Evolutionary conservation across 495 filamentous ascomycete species (phyloP), one percentile per base, ranked within the genome.

Genomic region (Endocarpon pusillum): DNA sequence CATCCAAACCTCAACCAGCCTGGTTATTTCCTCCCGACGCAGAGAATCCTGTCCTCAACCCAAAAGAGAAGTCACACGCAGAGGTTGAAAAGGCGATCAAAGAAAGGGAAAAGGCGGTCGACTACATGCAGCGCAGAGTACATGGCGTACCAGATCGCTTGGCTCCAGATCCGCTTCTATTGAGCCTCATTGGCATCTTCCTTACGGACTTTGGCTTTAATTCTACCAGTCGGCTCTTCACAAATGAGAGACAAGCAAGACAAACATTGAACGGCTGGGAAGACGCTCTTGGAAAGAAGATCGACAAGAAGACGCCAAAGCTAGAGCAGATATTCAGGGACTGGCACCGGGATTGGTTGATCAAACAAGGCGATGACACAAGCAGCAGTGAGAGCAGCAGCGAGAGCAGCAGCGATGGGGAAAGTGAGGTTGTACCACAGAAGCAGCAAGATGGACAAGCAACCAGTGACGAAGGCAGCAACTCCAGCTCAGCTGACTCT

Each of bases 131-230:
- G 12, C 28, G 28, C 14, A 31, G 28, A 31, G 28, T 31, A 7
- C 28, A 46, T 47, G 25, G 19, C 39, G 25, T 25, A 24, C 32
- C 44, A 48, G 29, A 35, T 32, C 28, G 34, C 35, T 35, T 41
- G 17, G 41, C 56, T 35, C 67, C 66, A 21, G 66, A 75, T 7
- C 41, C 64, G 14, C 64, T 73, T 45, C 53, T 85, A 11, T 47
- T 82, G 39, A 64, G 70, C 25, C 58, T 80, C n/a, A 63, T 85
- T 41, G 66, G 69, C 20, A 54, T 58, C 10, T 83, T 81, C 54
- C 61, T 85, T 20, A 59, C 64, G 40, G 67, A 75, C 25, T 66
- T 75, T 48, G 69, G 71, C 20, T 81, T 78, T 42, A 46, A 61
- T 14, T 56, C 56, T 25, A 66, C 79, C 19, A 68, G 65, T 37